Evolutionary conservation across 169 alveolate species (phyloP).

Genomic region (Babesia bigemina): DNA sequence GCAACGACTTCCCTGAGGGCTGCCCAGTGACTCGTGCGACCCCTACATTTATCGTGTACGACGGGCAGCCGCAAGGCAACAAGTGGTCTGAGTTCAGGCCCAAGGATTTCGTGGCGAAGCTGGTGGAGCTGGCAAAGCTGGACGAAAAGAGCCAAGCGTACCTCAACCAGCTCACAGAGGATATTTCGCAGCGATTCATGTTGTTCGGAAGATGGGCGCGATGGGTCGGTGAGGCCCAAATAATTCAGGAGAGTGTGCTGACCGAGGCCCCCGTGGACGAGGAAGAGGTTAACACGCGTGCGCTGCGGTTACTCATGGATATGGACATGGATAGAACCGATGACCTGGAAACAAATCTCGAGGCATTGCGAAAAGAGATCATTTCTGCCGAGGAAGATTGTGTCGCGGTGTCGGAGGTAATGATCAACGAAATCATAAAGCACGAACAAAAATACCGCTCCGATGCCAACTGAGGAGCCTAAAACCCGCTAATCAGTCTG

Average conservation of each 20-base stretch:
- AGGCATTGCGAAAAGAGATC: slow-evolving; percentile 26
- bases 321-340: slow-evolving; percentile 45
- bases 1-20: slow-evolving; percentile 73
- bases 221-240: slow-evolving; percentile 47
- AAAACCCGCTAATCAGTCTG: too few species aligned
- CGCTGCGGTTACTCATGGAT: slow-evolving; percentile 33
- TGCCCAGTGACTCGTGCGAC: slow-evolving; percentile 73
- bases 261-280: slow-evolving; percentile 8
- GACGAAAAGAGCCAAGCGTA: slow-evolving; percentile 30
- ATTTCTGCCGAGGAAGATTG: slow-evolving; percentile 65
- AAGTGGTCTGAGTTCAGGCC: slow-evolving; percentile 68
- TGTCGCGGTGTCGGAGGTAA: slow-evolving; percentile 38
- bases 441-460: neutral
- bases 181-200: slow-evolving; percentile 37
- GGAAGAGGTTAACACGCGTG: slow-evolving; percentile 36
- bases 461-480: neutral
- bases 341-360: slow-evolving; percentile 48
- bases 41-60: slow-evolving; percentile 68
- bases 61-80: slow-evolving; percentile 30
- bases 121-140: slow-evolving; percentile 38
- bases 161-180: slow-evolving; percentile 37
- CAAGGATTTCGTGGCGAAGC: slow-evolving; percentile 49
- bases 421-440: slow-evolving; percentile 33
- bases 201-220: slow-evolving; percentile 51
- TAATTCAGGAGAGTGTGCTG: slow-evolving; percentile 39